Base-by-base conservation (phyloP, 176 grass and related monocot genomes). In the Canna indica region DNA sequence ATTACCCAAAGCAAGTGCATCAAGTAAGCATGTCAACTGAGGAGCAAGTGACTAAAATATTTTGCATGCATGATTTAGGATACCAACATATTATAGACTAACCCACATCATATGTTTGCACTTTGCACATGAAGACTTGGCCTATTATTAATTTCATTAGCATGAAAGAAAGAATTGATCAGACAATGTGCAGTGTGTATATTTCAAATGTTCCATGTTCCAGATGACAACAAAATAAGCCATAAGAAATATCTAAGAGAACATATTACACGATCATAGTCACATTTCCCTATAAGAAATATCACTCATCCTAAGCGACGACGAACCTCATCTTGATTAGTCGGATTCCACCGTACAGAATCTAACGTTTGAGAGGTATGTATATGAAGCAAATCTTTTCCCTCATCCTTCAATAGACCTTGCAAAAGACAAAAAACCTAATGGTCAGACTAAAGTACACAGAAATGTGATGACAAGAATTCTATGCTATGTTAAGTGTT, bases 251-350 rank as follows among this genome's bases (percentile, higher is more conserved):
- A 61, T 61, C 32, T 66, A 38, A 66, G 1, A 36, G 17, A 5
- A n/a, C 33, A 38, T 36, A n/a, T 66, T 38, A 24, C 34, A 66
- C 7, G 24, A 36, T 38, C 7, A 7, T 36, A 38, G 56, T 35
- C 35, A 59, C 3, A 38, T 79, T 48, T 30, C 47, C 58, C 35
- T 30, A 66, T 66, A 53, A 30, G 57, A 16, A 46, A 73, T 52
- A 67, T 65, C 24, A 0, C 16, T 35, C 28, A 67, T n/a, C 12
- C 7, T 75, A 26, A 61, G 65, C 46, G 60, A 32, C 65, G 17
- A 34, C 65, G 16, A 56, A 95, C 93, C 93, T 96, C 93, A 42
- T 96, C 88, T 96, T 96, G 88, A 88, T 96, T 91, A 76, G 47
- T 86, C 59, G 92, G 92, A 77, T 96, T 96, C 92, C 92, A 96